These are phyloP conservation scores for Graphiopsis chlorocephala DNA, from an alignment of 2,329 filamentous ascomycete genomes.

Conservation along the genomic window DNA sequence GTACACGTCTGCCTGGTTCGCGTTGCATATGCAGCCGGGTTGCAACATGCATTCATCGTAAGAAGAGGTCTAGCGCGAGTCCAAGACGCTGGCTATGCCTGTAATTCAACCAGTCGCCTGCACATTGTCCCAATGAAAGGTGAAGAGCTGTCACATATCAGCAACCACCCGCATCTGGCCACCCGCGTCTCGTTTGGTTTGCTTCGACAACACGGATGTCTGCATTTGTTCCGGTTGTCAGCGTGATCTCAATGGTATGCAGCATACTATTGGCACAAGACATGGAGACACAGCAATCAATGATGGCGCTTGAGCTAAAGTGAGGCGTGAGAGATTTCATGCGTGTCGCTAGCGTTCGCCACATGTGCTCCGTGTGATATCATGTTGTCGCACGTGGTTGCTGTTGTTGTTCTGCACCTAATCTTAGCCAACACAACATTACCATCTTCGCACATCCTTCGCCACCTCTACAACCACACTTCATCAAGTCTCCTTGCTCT, in stretches of 20 bases:
- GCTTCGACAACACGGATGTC: background rate
- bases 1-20: background rate
- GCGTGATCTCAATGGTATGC: background rate
- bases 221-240: background rate
- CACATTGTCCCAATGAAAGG: background rate
- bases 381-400: background rate
- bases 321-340: background rate
- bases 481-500: background rate
- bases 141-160: background rate
- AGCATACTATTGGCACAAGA: background rate
- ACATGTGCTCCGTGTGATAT: background rate
- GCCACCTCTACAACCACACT: background rate
- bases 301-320: background rate
- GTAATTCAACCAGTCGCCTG: background rate
- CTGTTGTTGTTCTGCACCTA: background rate
- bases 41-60: background rate
- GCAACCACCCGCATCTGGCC: background rate
- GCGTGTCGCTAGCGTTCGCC: background rate
- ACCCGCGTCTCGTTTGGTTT: background rate
- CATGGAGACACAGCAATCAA: background rate
- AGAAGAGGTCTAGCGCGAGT: background rate
- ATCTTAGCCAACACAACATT: background rate
- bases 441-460: background rate
- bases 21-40: background rate
- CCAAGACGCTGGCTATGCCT: background rate